Conservation (phyloP, 192 early-diverging fungal species). For the Jimgerdemannia flammicorona region DNA sequence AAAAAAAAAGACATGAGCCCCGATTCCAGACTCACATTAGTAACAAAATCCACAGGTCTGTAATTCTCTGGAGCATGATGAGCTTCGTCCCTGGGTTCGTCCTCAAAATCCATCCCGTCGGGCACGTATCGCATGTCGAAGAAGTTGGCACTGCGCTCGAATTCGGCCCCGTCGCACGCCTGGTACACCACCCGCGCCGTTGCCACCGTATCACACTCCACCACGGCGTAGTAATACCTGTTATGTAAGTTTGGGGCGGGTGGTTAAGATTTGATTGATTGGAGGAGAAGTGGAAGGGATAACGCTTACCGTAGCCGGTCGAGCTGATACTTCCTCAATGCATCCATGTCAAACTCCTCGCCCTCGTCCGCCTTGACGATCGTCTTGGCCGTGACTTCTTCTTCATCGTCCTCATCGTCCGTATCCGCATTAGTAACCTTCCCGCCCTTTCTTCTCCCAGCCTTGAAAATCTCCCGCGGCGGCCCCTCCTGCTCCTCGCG, state of each 20-base stretch:
- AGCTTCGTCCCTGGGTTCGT: constrained; percentile 59
- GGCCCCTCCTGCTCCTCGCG: constrained; percentile 73
- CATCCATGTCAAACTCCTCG: constrained; percentile 79
- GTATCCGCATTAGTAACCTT: constrained; percentile 6
- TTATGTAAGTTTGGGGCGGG: background rate
- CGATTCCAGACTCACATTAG: constrained; percentile 31
- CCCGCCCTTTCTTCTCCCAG: constrained; percentile 10
- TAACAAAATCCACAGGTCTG: constrained; percentile 67
- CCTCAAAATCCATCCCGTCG: constrained; percentile 84
- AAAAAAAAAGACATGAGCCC: background rate
- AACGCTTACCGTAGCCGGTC: constrained; percentile 65
- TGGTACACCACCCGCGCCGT: constrained; percentile 80
- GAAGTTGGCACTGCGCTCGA: constrained; percentile 85
- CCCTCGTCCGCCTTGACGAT: constrained; percentile 53
- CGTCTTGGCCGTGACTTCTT: constrained; percentile 40
- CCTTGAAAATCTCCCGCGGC: constrained; percentile 66
- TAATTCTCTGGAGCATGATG: constrained; percentile 61
- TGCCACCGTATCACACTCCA: constrained; percentile 82
- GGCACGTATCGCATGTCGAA: constrained; percentile 95
- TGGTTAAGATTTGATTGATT: background rate
- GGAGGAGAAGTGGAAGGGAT: background rate
- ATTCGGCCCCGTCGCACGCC: constrained; percentile 90
- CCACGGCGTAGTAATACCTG: constrained; percentile 91
- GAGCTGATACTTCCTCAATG: constrained; percentile 87
- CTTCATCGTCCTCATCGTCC: constrained; percentile 16